Evolutionary conservation across 345 rosid species (phyloP).

Genomic region (Psidium friedrichsthalianum): DNA sequence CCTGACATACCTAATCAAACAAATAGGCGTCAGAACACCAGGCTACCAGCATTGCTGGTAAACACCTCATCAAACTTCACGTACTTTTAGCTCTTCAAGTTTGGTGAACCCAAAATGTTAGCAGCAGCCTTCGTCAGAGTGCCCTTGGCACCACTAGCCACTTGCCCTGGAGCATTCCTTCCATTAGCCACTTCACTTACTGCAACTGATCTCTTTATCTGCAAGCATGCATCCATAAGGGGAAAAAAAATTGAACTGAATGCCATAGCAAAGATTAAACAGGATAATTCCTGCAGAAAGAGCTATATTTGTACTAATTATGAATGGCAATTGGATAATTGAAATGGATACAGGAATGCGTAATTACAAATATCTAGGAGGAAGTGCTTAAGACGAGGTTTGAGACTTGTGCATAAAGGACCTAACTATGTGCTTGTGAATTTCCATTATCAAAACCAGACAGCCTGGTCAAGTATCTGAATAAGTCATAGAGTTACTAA

Average conservation of each 20-base stretch:
- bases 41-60: neutral
- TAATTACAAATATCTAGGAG: neutral
- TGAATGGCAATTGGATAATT: neutral
- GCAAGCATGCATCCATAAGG: conserved; percentile 4
- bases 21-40: neutral
- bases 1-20: neutral
- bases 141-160: conserved; percentile 42
- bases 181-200: conserved; percentile 44
- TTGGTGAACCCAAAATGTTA: conserved; percentile 43
- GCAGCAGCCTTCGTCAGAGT: conserved; percentile 49
- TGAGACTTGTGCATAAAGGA: neutral
- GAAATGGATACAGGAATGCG: neutral
- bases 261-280: neutral
- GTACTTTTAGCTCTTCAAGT: conserved; percentile 23
- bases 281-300: neutral
- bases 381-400: neutral
- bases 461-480: neutral
- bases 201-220: conserved; percentile 65
- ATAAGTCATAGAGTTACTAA: neutral
- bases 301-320: neutral
- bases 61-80: conserved; percentile 7
- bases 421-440: neutral
- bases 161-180: conserved; percentile 39
- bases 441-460: neutral
- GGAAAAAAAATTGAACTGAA: neutral